Conservation (phyloP, 495 filamentous ascomycete genomes). For the Bathelium albidoporum region DNA sequence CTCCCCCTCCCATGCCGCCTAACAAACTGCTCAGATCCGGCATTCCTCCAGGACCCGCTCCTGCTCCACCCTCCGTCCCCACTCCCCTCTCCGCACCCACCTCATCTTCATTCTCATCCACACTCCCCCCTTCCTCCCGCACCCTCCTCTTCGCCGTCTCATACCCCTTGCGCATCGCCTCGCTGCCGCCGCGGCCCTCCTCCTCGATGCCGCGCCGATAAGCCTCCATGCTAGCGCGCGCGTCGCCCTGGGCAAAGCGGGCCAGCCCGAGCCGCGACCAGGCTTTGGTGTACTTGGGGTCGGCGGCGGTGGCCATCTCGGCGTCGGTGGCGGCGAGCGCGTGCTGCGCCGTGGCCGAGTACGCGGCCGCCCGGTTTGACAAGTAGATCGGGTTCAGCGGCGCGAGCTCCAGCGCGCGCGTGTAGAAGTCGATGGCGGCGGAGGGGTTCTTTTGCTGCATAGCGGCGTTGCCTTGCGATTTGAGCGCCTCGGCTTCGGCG, state of each 20-base stretch:
- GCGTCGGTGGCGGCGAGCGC: conserved; percentile 73
- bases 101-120: conserved; percentile 38
- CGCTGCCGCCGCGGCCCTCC: conserved; percentile 82
- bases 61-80: conserved; percentile 14
- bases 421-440: conserved; percentile 73
- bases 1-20: conserved; percentile 58
- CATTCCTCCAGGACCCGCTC: conserved; percentile 1
- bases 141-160: conserved; percentile 81
- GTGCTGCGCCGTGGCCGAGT: conserved; percentile 70
- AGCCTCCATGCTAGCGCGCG: conserved; percentile 84
- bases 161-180: conserved; percentile 87
- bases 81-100: conserved; percentile 39
- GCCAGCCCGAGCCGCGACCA: conserved; percentile 90
- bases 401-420: conserved; percentile 64
- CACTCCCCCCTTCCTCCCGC: conserved; percentile 53
- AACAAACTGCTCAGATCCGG: conserved; percentile 59
- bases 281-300: conserved; percentile 91
- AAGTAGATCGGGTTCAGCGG: conserved; percentile 92
- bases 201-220: conserved; percentile 87
- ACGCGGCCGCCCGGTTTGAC: conserved; percentile 90
- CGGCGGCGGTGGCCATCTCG: conserved; percentile 71
- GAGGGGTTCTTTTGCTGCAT: conserved; percentile 87
- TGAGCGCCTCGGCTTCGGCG: conserved; percentile 71
- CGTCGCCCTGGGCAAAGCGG: conserved; percentile 79
- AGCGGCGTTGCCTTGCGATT: conserved; percentile 83